A percentile compares a stretch with the other conserved stretches of the same genome.
phyloP scores from a whole-genome alignment of 1,284 basidiomycete species.

The Rhodofomes roseus region DNA sequence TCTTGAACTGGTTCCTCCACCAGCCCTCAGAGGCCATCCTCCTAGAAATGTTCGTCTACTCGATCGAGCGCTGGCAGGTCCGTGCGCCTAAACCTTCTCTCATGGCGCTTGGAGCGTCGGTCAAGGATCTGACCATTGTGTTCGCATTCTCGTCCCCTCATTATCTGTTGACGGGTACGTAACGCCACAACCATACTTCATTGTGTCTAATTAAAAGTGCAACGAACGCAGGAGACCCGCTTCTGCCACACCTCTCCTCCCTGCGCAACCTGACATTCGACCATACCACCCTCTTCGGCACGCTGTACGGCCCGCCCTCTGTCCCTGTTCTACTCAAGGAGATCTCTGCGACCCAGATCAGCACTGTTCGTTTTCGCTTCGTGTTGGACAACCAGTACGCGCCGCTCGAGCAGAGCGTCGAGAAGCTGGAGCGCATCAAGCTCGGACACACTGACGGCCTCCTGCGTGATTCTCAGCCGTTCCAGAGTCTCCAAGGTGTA shows the following conservation, averaged over 20 bases:
- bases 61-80: neutral
- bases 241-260: neutral
- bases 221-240: neutral
- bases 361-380: neutral
- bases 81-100: neutral
- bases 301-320: conserved; percentile 1
- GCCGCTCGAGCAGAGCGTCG: neutral
- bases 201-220: neutral
- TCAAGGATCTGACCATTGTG: neutral
- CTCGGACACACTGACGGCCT: neutral
- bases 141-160: conserved; percentile 1
- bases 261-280: neutral
- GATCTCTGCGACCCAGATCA: neutral
- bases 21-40: neutral
- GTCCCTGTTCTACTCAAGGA: neutral
- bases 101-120: neutral
- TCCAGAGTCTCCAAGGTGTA: neutral
- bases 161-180: neutral
- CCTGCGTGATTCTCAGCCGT: neutral
- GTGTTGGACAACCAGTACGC: neutral
- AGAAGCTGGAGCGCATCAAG: neutral
- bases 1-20: conserved; percentile 1
- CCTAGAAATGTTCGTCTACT: neutral
- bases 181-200: neutral
- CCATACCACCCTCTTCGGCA: neutral